A percentile compares a stretch with the other conserved stretches of the same genome.
Evolutionary conservation across 768 basidiomycete genomes (phyloP).

Genomic region (Coprinopsis sp.): DNA sequence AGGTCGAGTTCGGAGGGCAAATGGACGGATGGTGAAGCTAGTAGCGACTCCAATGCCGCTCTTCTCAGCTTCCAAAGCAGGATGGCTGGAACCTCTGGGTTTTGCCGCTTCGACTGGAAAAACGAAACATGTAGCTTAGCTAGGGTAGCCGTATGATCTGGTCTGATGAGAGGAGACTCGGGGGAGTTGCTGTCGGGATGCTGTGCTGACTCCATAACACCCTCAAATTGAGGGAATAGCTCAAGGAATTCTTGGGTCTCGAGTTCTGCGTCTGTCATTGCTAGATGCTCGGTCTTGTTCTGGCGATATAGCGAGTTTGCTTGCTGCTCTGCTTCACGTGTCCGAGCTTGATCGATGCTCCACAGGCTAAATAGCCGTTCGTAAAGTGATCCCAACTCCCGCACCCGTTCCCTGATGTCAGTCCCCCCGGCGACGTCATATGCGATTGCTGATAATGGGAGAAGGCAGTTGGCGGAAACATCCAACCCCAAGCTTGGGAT

Average conservation of each 20-base stretch:
- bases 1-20: conserved; percentile 46
- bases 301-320: conserved; percentile 75
- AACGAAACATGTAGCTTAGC: conserved; percentile 46
- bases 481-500: not conserved
- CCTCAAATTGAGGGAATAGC: conserved; percentile 83
- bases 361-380: conserved; percentile 77
- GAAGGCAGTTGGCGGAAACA: conserved; percentile 29
- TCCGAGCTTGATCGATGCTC: conserved; percentile 73
- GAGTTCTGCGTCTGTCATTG: conserved; percentile 61
- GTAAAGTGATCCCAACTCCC: conserved; percentile 47
- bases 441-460: conserved; percentile 44
- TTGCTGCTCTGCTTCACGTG: conserved; percentile 56
- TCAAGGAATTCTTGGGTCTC: conserved; percentile 82
- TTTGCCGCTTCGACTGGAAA: conserved; percentile 17
- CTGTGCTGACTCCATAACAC: conserved; percentile 36
- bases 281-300: conserved; percentile 47
- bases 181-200: conserved; percentile 11
- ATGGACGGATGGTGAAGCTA: conserved; percentile 23
- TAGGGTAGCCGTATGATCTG: conserved; percentile 34
- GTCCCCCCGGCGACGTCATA: conserved; percentile 43
- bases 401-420: conserved; percentile 24
- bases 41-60: conserved; percentile 27
- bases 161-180: conserved; percentile 25
- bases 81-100: not conserved
- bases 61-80: conserved; percentile 24